Evolutionary conservation across 2,329 filamentous ascomycete genomes (phyloP).

Genomic region (Aspergillus transmontanensis): DNA sequence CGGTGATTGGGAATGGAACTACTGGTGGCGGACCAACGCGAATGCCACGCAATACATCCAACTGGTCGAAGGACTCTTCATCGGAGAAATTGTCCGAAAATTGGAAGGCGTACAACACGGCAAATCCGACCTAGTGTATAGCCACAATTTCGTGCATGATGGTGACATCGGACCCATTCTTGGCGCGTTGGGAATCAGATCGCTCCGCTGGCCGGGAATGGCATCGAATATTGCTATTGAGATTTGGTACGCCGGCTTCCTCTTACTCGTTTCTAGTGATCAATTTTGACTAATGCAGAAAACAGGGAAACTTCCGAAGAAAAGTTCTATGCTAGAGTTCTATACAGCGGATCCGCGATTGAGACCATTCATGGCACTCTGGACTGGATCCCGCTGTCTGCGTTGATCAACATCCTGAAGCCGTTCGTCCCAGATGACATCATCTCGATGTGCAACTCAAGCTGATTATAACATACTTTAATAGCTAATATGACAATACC

Average conservation of each 20-base stretch:
- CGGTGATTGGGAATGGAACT: slow-evolving; percentile 47
- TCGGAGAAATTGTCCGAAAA: slow-evolving; percentile 37
- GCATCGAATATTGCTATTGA: slow-evolving; percentile 43
- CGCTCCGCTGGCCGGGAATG: slow-evolving; percentile 45
- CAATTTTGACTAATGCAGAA: neutral
- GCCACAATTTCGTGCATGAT: slow-evolving; percentile 42
- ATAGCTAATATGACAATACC: neutral
- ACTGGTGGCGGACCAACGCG: slow-evolving; percentile 40
- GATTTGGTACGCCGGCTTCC: slow-evolving; percentile 33
- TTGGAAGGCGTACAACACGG: slow-evolving; percentile 31
- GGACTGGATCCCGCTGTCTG: slow-evolving; percentile 31
- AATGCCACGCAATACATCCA: slow-evolving; percentile 41
- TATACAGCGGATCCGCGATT: slow-evolving; percentile 35
- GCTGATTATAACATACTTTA: neutral
- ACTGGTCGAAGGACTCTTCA: slow-evolving; percentile 40
- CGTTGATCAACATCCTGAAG: slow-evolving; percentile 30
- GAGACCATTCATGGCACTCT: slow-evolving; percentile 32
- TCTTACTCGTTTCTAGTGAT: too few relatives aligned
- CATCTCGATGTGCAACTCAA: slow-evolving; percentile 23
- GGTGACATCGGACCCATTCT: slow-evolving; percentile 41
- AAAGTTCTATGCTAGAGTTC: slow-evolving; percentile 29
- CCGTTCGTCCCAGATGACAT: slow-evolving; percentile 33
- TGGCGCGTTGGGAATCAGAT: slow-evolving; percentile 38
- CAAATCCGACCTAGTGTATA: slow-evolving; percentile 30
- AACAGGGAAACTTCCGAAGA: slow-evolving; percentile 23